Evolutionary conservation across 2,329 filamentous ascomycete genomes (phyloP), one percentile per base, ranked within the genome.

Genomic region (Coniella vitis): DNA sequence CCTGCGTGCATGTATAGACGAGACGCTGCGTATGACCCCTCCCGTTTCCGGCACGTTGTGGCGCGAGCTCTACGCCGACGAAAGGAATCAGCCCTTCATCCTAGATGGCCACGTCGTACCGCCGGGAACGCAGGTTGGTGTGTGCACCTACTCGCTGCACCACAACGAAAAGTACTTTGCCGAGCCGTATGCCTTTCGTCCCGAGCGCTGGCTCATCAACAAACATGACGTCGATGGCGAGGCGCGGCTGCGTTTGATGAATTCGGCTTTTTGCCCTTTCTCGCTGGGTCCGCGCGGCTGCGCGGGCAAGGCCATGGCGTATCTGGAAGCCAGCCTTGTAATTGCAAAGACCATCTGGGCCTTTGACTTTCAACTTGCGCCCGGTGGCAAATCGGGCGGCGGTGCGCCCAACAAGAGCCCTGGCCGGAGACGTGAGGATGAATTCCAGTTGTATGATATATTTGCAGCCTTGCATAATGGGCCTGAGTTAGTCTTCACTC

Each of bases 81-180:
- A 20, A 17, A 40, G 22, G 8, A 36, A 29, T 14, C 17, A 45
- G 35, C 47, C 41, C 1, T 17, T 39, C 4, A 20, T 46, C 8
- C 16, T 49, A 5, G 47, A 49, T 37, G 36, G 47, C 2, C 36
- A 49, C 36, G 7, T 39, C 14, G 21, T 52, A 14, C 52, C 48
- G 0, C 31, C n/a, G 2, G 52, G 52, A 4, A 54, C 48, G 2
- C 22, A 45, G 21, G 64, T 67, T 32, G 69, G 69, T 2, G 70
- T 69, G 4, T 66, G 67, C 3, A 63, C 65, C 4, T 72, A 69
- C 58, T 63, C 67, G 1, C 66, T 72, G 36, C 69, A 72, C 49
- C 68, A 70, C 19, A 65, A 70, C 45, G 57, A 64, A 4, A 46
- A 61, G 7, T 71, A 71, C 58, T 73, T 68, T 55, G 67, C 65